Evolutionary conservation across 1,139 yeast species (phyloP), one percentile per base, ranked within the genome.

Genomic region (Candida dubliniensis): DNA sequence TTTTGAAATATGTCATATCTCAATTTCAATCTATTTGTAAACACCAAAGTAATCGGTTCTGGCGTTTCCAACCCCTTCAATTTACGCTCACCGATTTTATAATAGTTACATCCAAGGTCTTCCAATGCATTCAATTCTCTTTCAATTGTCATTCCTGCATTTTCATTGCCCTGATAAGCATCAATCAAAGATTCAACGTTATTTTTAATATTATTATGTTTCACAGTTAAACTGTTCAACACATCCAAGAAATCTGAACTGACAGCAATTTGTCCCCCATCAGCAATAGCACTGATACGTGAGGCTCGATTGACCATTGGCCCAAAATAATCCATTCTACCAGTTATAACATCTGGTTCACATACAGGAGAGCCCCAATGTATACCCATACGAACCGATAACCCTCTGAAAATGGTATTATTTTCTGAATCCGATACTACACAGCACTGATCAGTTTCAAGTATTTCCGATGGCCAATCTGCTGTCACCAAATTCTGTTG

Each of bases 361-460:
- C 96, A 89, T 38, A 93, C 97, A 0, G 99, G 99, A 1, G 87
- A 76, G 46, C 99, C 99, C 96, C 98, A 93, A 64, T 93, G 98
- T 40, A 89, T 80, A 49, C 99, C 99, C 98, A 93, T 93, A 58
- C 99, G 80, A 9, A 93, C 99, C 1, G 96, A 86, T 41, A 93
- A 68, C 1, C 99, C 99, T 47, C 95, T 74, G 64, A 84, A 93
- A 7, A 93, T 77, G 1, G 81, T 62, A 36, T 71, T 74, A 1
- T 85, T 87, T 11, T 76, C 63, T 8, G 74, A 74, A 61, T 89
- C 96, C n/a, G 83, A 74, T 2, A 91, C 80, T 54, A 86, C 87
- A 53, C 90, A 82, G 31, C 98, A 96, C 56, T 89, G 95, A 48
- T 81, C 85, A 24, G 91, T 82, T 34, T 87, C 87, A 36, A 93